These are phyloP conservation scores for Sporothrix euskadiensis DNA, from an alignment of 2,329 filamentous ascomycete genomes.

Conservation along the genomic window DNA sequence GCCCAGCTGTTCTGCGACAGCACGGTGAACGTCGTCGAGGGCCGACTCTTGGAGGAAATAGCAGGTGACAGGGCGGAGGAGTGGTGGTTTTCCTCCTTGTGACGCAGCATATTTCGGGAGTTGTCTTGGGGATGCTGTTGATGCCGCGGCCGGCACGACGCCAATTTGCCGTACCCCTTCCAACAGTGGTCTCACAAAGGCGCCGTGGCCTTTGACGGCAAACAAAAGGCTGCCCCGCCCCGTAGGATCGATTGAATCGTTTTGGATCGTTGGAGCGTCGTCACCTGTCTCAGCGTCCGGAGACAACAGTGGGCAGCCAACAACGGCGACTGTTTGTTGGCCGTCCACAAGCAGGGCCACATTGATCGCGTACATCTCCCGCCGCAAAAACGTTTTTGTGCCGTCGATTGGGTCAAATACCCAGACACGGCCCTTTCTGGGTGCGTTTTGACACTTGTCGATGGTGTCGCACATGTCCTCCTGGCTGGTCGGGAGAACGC, in stretches of 20 bases:
- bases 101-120: constrained; percentile 15
- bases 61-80: constrained; percentile 51
- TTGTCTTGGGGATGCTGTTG: constrained; percentile 36
- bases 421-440: constrained; percentile 51
- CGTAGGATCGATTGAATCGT: constrained; percentile 47
- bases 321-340: constrained; percentile 51
- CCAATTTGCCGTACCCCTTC: neutral
- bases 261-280: constrained; percentile 46
- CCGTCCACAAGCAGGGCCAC: constrained; percentile 54
- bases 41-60: constrained; percentile 51
- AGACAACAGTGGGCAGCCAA: constrained; percentile 48
- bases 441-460: constrained; percentile 49
- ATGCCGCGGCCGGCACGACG: constrained; percentile 38
- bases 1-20: constrained; percentile 46
- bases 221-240: constrained; percentile 54
- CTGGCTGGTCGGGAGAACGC: neutral
- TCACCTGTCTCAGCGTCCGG: constrained; percentile 47
- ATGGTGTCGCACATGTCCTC: constrained; percentile 55
- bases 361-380: constrained; percentile 60
- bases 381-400: constrained; percentile 57
- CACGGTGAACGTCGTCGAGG: constrained; percentile 49
- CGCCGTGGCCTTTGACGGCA: constrained; percentile 51
- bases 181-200: constrained; percentile 48
- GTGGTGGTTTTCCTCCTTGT: neutral
- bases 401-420: constrained; percentile 64